Percentiles rank a stretch among this genome's conserved stretches.
Conservation (phyloP, 2,329 filamentous ascomycete genomes). For the Peltaster fructicola region DNA sequence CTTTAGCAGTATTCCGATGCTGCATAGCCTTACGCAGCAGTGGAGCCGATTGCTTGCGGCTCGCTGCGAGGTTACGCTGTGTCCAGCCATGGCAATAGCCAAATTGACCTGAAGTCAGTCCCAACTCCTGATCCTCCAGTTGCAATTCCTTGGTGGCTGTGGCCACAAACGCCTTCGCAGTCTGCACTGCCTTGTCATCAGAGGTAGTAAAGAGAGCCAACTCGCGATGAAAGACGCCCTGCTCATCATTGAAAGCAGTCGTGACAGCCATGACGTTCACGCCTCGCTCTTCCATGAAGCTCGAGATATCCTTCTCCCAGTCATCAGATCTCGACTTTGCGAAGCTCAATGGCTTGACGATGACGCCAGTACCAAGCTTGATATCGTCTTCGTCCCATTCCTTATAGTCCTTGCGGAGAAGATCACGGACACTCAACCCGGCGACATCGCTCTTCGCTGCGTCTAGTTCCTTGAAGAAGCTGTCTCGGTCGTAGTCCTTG, state of each 20-base stretch:
- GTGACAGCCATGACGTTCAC: constrained; percentile 51
- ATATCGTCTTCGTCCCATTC: constrained; percentile 44
- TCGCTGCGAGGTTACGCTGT: constrained; percentile 42
- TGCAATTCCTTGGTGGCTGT: constrained; percentile 32
- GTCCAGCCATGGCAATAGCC: constrained; percentile 46
- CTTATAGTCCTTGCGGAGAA: constrained; percentile 73
- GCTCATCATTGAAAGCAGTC: constrained; percentile 41
- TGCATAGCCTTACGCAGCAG: constrained; percentile 33
- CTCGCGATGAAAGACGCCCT: constrained; percentile 44
- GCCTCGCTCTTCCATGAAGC: constrained; percentile 37
- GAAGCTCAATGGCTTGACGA: constrained; percentile 45
- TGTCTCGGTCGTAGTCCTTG: constrained; percentile 32
- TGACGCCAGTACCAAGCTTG: constrained; percentile 48
- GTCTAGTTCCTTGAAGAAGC: constrained; percentile 42
- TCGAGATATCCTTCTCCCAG: constrained; percentile 32
- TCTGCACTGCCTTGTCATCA: constrained; percentile 30
- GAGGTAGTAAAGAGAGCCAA: constrained; percentile 45
- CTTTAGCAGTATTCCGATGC: too few species aligned
- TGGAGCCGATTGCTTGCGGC: constrained; percentile 46
- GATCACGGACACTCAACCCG: constrained; percentile 42
- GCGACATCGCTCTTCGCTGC: constrained; percentile 52
- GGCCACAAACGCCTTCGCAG: constrained; percentile 37
- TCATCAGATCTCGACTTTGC: constrained; percentile 37
- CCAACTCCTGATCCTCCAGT: constrained; percentile 36
- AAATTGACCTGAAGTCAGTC: constrained; percentile 20